Conservation (phyloP, 2,329 filamentous ascomycete species). For the Lachnellula cervina region DNA sequence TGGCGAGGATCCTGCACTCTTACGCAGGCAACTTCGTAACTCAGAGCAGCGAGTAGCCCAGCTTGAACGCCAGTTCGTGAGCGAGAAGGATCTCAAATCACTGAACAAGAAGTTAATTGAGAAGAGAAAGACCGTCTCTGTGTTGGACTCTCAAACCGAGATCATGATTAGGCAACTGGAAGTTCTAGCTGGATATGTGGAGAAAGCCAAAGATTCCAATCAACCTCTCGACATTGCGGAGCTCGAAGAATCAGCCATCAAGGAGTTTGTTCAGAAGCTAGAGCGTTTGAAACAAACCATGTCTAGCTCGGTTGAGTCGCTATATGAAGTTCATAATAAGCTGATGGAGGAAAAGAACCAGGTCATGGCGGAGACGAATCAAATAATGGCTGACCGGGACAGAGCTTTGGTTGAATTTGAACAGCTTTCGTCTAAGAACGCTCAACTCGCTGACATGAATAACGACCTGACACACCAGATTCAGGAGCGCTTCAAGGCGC, state of each 20-base stretch:
- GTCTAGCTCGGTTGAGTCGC: constrained; percentile 52
- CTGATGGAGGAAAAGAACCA: constrained; percentile 80
- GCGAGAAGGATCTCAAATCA: constrained; percentile 46
- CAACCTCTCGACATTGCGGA: constrained; percentile 74
- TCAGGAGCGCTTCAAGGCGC: constrained; percentile 85
- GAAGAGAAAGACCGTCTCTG: constrained; percentile 92
- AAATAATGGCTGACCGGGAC: constrained; percentile 79
- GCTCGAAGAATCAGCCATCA: constrained; percentile 84
- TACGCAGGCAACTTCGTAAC: constrained; percentile 72
- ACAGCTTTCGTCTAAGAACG: constrained; percentile 88
- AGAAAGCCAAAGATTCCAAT: constrained; percentile 77
- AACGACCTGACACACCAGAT: constrained; percentile 93
- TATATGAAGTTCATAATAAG: constrained; percentile 70
- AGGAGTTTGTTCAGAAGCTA: constrained; percentile 77
- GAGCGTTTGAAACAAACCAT: constrained; percentile 57
- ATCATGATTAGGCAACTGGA: constrained; percentile 92
- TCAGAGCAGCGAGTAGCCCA: constrained; percentile 83
- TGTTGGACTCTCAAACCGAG: constrained; percentile 89
- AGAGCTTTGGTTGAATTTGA: constrained; percentile 94
- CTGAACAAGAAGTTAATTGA: constrained; percentile 85
- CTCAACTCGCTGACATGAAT: constrained; percentile 90
- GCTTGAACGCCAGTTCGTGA: constrained; percentile 71
- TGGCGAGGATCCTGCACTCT: constrained; percentile 58
- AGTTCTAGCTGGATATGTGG: constrained; percentile 81
- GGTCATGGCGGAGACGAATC: constrained; percentile 58